Percentiles rank a stretch among this genome's conserved stretches.
Evolutionary conservation across 306 rosid genomes (phyloP).

Genomic region (Acmispon strigosus): DNA sequence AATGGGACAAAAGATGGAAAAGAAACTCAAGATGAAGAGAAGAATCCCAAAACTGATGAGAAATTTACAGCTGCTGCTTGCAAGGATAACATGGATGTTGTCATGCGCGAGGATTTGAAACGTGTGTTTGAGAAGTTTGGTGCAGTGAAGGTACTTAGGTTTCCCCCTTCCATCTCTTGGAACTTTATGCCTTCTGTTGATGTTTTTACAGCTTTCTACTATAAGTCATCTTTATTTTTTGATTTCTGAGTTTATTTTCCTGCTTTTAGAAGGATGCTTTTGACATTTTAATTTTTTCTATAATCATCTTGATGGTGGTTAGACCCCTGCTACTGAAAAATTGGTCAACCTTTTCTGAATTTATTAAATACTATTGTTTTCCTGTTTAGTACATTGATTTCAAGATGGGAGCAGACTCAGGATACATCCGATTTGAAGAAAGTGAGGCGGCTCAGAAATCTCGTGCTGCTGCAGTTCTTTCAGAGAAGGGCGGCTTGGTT

Average conservation of each 20-base stretch:
- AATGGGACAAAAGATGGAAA: slow-evolving; percentile 31
- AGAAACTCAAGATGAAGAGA: slow-evolving; percentile 38
- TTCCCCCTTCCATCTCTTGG: background rate
- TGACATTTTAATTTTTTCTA: no score
- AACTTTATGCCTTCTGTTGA: background rate
- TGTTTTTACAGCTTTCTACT: background rate
- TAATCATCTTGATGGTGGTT: background rate
- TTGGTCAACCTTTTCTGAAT: background rate
- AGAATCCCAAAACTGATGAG: slow-evolving; percentile 33
- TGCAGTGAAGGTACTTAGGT: slow-evolving; percentile 53
- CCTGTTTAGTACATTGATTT: slow-evolving; percentile 65
- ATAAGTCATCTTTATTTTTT: no score
- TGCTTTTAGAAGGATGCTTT: no score
- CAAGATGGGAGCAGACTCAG: slow-evolving; percentile 78
- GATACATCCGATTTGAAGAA: slow-evolving; percentile 73
- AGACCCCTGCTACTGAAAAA: background rate
- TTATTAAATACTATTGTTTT: background rate
- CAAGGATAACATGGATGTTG: slow-evolving; percentile 68
- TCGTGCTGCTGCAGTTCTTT: slow-evolving; percentile 78
- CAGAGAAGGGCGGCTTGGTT: slow-evolving; percentile 61
- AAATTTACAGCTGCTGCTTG: slow-evolving; percentile 35
- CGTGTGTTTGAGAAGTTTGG: slow-evolving; percentile 64
- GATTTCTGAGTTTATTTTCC: no score
- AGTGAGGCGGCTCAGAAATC: slow-evolving; percentile 84
- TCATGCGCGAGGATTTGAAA: slow-evolving; percentile 84